These are phyloP conservation scores for Termitomyces sp. DNA, from an alignment of 768 basidiomycete species.

Conservation along the genomic window DNA sequence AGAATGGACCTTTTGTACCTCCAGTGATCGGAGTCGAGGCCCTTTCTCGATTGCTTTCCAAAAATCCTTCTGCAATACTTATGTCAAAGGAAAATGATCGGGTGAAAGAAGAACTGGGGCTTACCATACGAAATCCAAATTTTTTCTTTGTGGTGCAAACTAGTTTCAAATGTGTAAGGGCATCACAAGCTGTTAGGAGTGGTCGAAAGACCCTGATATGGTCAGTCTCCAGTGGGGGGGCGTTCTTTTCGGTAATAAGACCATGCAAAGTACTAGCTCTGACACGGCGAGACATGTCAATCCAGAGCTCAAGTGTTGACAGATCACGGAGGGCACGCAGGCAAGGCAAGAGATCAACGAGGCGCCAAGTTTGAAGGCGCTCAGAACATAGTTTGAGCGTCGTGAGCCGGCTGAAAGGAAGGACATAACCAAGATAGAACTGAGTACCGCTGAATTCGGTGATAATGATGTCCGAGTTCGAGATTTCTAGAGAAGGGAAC, in stretches of 20 bases:
- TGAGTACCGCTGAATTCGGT: slow-evolving; percentile 17
- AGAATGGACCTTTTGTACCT: slow-evolving; percentile 15
- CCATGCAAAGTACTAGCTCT: neutral
- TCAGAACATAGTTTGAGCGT: slow-evolving; percentile 17
- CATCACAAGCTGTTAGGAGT: slow-evolving; percentile 12
- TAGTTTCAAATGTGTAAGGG: slow-evolving; percentile 17
- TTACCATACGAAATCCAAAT: slow-evolving; percentile 17
- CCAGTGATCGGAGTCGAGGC: slow-evolving; percentile 15
- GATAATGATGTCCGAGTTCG: slow-evolving; percentile 9
- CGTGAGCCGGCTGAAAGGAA: slow-evolving; percentile 13
- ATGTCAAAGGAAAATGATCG: neutral
- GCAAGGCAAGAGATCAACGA: slow-evolving; percentile 14
- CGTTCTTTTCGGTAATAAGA: slow-evolving; percentile 10
- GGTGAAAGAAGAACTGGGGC: neutral
- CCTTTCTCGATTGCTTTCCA: slow-evolving; percentile 15
- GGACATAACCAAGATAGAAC: slow-evolving; percentile 11
- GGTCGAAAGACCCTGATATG: slow-evolving; percentile 18
- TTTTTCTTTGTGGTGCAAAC: slow-evolving; percentile 18
- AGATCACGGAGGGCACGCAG: slow-evolving; percentile 12
- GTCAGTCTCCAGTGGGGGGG: slow-evolving; percentile 12
- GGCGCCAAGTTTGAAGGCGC: slow-evolving; percentile 16
- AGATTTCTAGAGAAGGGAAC: slow-evolving; percentile 10
- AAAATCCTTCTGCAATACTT: slow-evolving; percentile 13
- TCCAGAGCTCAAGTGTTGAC: slow-evolving; percentile 15
- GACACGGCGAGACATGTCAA: slow-evolving; percentile 17